Conservation (phyloP, 192 early-diverging fungal species). For the Podochytrium sp. region DNA sequence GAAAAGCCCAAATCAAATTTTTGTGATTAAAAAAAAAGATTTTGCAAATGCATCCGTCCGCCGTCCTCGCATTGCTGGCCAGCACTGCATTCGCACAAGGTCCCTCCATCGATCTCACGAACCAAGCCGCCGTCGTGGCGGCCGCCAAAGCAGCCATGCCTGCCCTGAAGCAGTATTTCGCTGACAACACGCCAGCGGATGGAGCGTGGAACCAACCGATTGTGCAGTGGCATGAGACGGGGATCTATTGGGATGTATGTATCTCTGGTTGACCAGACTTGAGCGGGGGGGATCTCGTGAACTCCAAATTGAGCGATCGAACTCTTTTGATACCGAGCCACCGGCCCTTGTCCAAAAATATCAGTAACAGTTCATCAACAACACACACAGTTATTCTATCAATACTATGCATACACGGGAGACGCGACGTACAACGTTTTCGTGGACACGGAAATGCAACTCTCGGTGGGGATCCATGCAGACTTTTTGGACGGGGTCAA, state of each 20-base stretch:
- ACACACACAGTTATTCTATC: not conserved
- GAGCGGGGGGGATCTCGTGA: too few relatives aligned
- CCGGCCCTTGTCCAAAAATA: not conserved
- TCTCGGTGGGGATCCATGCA: constrained; percentile 5
- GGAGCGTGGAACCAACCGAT: constrained; percentile 7
- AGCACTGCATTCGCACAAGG: too few relatives aligned
- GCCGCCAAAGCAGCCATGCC: not conserved
- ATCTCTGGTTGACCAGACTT: too few relatives aligned
- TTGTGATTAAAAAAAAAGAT: too few relatives aligned
- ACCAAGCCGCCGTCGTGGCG: constrained; percentile 1
- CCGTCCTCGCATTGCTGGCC: too few relatives aligned
- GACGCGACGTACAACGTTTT: not conserved
- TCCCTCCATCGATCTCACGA: too few relatives aligned
- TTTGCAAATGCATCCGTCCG: too few relatives aligned
- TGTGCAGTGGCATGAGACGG: constrained; percentile 31
- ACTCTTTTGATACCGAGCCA: too few relatives aligned
- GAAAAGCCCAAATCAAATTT: too few relatives aligned
- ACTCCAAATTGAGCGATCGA: too few relatives aligned
- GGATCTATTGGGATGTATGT: not conserved
- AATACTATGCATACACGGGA: not conserved
- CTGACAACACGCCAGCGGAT: not conserved
- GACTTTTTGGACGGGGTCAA: constrained; percentile 26
- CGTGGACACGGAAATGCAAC: constrained; percentile 1
- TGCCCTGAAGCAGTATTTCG: constrained; percentile 4
- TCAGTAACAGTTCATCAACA: not conserved